These are phyloP conservation scores for Xylaria digitata DNA, from an alignment of 2,329 filamentous ascomycete genomes.

Conservation along the genomic window DNA sequence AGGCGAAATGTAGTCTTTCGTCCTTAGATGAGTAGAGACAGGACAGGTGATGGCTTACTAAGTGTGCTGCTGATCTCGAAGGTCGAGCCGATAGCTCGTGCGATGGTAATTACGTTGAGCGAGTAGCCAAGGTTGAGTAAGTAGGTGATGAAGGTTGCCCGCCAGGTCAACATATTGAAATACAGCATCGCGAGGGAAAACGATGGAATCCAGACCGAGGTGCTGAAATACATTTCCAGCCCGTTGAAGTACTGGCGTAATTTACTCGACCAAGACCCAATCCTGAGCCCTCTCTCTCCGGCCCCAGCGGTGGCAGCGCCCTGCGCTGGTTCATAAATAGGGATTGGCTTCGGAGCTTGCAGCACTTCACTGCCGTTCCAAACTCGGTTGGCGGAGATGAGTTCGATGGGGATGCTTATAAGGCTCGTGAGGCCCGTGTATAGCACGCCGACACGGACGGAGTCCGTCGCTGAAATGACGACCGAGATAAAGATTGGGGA, in stretches of 20 bases:
- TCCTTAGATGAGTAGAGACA: background rate
- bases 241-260: constrained; percentile 46
- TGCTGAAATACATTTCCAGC: constrained; percentile 53
- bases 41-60: constrained; percentile 27
- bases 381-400: constrained; percentile 53
- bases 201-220: constrained; percentile 58
- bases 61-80: constrained; percentile 66
- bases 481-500: constrained; percentile 63
- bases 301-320: background rate
- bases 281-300: background rate
- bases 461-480: constrained; percentile 57
- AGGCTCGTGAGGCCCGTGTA: constrained; percentile 59
- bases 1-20: background rate
- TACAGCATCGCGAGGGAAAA: constrained; percentile 63
- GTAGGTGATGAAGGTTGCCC: constrained; percentile 66
- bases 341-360: constrained; percentile 47
- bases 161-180: constrained; percentile 66
- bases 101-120: constrained; percentile 59
- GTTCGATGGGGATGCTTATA: constrained; percentile 54
- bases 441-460: constrained; percentile 58
- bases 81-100: constrained; percentile 59
- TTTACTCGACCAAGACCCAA: constrained; percentile 31
- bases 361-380: constrained; percentile 52
- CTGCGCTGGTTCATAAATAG: constrained; percentile 2
- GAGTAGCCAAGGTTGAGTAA: constrained; percentile 62